Evolutionary conservation across 352 stramenopile genomes (phyloP), one percentile per base, ranked within the genome.

Genomic region (Pythium aristosporum): DNA sequence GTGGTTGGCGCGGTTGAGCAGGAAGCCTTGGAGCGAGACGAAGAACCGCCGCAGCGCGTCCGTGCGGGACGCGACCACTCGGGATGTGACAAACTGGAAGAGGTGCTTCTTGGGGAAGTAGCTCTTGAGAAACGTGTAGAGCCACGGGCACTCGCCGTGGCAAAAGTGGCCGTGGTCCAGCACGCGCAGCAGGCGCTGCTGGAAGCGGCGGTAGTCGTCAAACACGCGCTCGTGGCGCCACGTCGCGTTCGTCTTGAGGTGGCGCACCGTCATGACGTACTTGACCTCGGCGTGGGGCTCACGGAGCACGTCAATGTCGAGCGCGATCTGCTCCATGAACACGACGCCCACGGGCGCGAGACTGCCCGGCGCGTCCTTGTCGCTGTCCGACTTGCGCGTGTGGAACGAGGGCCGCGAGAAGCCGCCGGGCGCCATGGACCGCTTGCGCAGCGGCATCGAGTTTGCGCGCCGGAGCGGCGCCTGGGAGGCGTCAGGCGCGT

Each of bases 151-250:
- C 57, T 87, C 83, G 41, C 77, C 79, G 23, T 64, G 73, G 63
- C 84, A 92, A 57, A 92, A 91, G 54, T 92, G 84, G 10, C 84
- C 84, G 58, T 88, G 84, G 49, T 84, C 60, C 4, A 92, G 62
- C 21, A 71, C 63, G 63, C 84, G 85, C 25, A 92, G 64, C 28
- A 92, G 66, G 12, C 79, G 74, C 18, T 89, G 76, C 73, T 89
- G 84, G 37, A 92, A 69, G 28, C 73, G 73, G 21, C 80, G 79
- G 73, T 89, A 92, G 53, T 92, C 84, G 56, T 92, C 84, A 37
- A 91, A 92, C 28, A 69, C 77, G n/a, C 78, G 67, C 16, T 67
- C 61, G 42, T 80, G 78, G 2, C 64, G 72, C 83, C 83, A 92
- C 34, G 65, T 69, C 16, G 65, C 28, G 25, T 88, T 71, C 13